phyloP scores from a whole-genome alignment of 495 filamentous ascomycete genomes.

The Oleoguttula mirabilis region DNA sequence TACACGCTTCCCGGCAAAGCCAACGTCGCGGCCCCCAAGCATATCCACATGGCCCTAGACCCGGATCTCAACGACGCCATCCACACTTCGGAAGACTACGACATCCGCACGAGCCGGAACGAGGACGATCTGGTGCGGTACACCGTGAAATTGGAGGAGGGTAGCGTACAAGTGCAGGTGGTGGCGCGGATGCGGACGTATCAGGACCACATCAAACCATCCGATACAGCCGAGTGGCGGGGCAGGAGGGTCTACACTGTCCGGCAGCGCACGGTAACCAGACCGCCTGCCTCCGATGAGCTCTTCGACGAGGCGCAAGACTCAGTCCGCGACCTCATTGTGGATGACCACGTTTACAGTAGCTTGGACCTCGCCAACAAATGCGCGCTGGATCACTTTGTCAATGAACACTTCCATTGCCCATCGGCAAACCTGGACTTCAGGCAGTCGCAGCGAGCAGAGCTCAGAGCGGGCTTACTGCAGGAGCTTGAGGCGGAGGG shows the following conservation, averaged over 20 bases:
- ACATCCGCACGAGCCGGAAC: not conserved
- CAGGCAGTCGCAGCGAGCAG: not conserved
- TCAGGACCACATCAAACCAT: not conserved
- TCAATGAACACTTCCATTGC: not conserved
- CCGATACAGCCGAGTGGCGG: not conserved
- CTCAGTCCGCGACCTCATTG: not conserved
- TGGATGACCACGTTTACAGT: not conserved
- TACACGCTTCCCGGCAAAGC: not conserved
- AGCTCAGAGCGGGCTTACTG: not conserved
- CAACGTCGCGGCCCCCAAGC: not conserved
- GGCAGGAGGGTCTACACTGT: not conserved
- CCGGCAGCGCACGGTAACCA: not conserved
- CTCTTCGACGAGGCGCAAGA: not conserved
- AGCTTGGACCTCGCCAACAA: not conserved
- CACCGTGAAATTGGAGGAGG: not conserved
- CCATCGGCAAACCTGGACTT: not conserved
- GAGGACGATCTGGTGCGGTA: not conserved
- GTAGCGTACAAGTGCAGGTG: not conserved
- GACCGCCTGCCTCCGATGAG: not conserved
- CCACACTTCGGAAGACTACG: not conserved
- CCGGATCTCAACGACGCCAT: not conserved
- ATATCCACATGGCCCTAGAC: not conserved
- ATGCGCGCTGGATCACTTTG: not conserved
- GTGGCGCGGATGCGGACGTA: not conserved
- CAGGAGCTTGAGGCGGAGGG: not conserved